Evolutionary conservation across 148 eudicot species (phyloP).

Genomic region (Talinum fruticosum): DNA sequence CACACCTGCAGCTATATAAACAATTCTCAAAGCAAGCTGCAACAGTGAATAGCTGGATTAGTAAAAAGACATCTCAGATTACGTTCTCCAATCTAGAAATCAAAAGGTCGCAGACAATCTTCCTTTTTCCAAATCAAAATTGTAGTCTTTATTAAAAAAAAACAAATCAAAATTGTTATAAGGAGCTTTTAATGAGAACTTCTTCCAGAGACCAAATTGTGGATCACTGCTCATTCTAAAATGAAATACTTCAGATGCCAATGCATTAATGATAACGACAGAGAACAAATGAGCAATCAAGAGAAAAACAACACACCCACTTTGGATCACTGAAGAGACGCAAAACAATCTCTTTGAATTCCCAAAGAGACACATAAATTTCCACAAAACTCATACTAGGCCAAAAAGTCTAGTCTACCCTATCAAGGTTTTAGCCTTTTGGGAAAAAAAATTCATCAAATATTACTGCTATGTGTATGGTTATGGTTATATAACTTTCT

Average conservation of each 20-base stretch:
- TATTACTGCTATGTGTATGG: too few species aligned
- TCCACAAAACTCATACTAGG: not conserved
- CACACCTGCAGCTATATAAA: conserved; percentile 89
- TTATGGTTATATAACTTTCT: not conserved
- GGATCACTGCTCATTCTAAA: not conserved
- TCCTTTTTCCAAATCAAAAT: not conserved
- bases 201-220: not conserved
- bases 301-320: not conserved
- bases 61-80: not conserved
- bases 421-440: not conserved
- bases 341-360: too few species aligned
- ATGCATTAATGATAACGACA: not conserved
- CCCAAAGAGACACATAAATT: not conserved
- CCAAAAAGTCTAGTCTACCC: not conserved
- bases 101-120: not conserved
- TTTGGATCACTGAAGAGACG: too few species aligned
- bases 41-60: conserved; percentile 27
- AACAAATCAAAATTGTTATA: not conserved
- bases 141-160: too few species aligned
- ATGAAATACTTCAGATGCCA: not conserved
- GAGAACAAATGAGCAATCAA: not conserved
- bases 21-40: conserved; percentile 82
- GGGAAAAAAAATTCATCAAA: too few species aligned
- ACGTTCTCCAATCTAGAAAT: not conserved
- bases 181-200: not conserved